Conservation (phyloP, 768 basidiomycete genomes). For the Rhizopogon rudus region DNA sequence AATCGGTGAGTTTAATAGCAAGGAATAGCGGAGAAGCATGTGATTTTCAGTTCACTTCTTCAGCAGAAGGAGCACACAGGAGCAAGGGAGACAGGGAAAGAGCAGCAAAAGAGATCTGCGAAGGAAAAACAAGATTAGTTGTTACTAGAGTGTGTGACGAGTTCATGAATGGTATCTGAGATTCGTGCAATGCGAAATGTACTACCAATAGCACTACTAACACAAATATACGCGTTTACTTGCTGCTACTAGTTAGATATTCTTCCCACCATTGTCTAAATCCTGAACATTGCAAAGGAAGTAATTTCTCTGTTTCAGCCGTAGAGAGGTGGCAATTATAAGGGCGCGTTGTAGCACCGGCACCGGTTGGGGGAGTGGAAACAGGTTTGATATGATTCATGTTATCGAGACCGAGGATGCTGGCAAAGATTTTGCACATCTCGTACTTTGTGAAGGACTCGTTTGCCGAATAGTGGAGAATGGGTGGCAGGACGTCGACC, state of each 20-base stretch:
- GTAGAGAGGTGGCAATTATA: conserved; percentile 77
- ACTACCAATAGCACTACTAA: not conserved
- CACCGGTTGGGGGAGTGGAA: conserved; percentile 56
- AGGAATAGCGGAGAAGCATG: not conserved
- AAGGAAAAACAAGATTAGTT: not conserved
- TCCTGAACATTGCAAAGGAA: conserved; percentile 52
- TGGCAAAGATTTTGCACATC: conserved; percentile 78
- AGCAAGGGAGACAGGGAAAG: not conserved
- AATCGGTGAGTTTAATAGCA: not conserved
- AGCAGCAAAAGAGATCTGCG: not conserved
- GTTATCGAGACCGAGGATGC: conserved; percentile 34
- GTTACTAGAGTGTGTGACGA: not conserved
- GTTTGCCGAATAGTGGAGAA: conserved; percentile 82
- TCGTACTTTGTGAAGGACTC: conserved; percentile 91
- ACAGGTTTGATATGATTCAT: conserved; percentile 76
- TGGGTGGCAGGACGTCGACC: conserved; percentile 47
- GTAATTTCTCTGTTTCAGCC: conserved; percentile 63
- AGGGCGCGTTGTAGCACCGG: conserved; percentile 70
- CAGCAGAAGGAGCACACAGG: not conserved
- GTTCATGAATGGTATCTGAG: not conserved
- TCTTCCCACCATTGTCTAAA: conserved; percentile 87
- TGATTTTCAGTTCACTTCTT: not conserved
- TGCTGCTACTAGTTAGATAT: conserved; percentile 29
- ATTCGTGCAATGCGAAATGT: not conserved
- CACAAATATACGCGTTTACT: conserved; percentile 4